Base-by-base conservation (phyloP, 2,329 filamentous ascomycete species). In the Hawksworthiomyces lignivorus region DNA sequence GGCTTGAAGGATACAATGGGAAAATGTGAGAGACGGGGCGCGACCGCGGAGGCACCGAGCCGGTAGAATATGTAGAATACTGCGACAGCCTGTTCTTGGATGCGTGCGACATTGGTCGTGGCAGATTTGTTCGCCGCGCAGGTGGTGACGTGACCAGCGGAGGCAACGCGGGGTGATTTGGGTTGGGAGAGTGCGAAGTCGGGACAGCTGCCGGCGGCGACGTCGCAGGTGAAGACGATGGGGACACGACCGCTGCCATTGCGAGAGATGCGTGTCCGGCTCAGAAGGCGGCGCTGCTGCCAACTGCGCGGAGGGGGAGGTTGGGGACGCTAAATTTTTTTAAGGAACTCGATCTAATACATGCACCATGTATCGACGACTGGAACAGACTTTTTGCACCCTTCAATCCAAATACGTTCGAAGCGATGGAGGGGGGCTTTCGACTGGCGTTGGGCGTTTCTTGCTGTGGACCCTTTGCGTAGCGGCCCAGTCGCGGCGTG, bases 51-150 rank as follows among this genome's bases (percentile, higher is more conserved):
- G 74, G 74, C 45, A 70, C 72, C 14, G 86, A 89, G 45, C 77
- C 68, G 54, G 73, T 80, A 49, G 86, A 92, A 66, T 89, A 90
- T 56, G 73, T 80, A 49, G 86, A 92, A 66, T 89, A 90, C 56
- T 87, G 84, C 49, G 88, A 94, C 54, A 94, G 70, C 43, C 88
- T 78, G 58, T 86, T 84, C 64, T 81, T 89, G 49, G 83, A 82
- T 54, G 81, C 84, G 56, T 87, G 84, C 55, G 84, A 87, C 62
- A 77, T 75, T 52, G 85, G 82, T 52, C 80, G 69, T 54, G 81
- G 72, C 45, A 76, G 62, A 55, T 69, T 75, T 56, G 80, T 70
- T 58, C 76, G 73, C 56, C 74, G 79, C 49, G 71, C 59, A 12
- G 50, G 63, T 44, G 75, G 68, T 39, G 77, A 76, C 41, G 75